Evolutionary conservation across 148 eudicot species (phyloP).

Genomic region (Chenopodium berlandieri): DNA sequence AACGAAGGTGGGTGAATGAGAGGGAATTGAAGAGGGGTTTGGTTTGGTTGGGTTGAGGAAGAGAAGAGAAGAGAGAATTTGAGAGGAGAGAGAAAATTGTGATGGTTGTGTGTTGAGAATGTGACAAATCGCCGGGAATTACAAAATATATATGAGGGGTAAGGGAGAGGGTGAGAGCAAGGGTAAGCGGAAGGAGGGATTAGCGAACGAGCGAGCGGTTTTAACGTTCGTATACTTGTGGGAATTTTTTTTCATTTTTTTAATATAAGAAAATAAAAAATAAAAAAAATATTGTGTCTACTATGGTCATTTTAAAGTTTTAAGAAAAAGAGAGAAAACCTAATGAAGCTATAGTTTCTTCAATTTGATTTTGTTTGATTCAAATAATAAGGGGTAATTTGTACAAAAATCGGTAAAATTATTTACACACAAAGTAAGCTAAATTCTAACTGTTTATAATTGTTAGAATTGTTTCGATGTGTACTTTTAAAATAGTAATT

Average conservation of each 20-base stretch:
- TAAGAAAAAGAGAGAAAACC: too few relatives aligned
- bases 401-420: too few relatives aligned
- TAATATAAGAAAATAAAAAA: not conserved
- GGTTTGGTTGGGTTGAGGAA: not conserved
- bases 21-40: not conserved
- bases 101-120: not conserved
- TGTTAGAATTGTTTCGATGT: too few relatives aligned
- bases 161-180: constrained; percentile 10
- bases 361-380: too few relatives aligned
- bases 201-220: constrained; percentile 14
- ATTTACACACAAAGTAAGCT: too few relatives aligned
- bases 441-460: too few relatives aligned
- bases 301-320: too few relatives aligned
- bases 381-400: too few relatives aligned
- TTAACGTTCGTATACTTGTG: constrained; percentile 15
- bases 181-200: not conserved
- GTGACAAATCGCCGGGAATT: constrained; percentile 34
- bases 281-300: too few relatives aligned
- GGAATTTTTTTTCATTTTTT: not conserved
- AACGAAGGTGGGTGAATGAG: not conserved
- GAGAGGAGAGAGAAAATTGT: constrained; percentile 5
- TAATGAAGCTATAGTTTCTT: too few relatives aligned
- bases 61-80: not conserved
- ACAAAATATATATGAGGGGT: constrained; percentile 20
- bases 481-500: too few relatives aligned